These are phyloP conservation scores for Raffaelea deltoideospora DNA, from an alignment of 2,329 filamentous ascomycete species.

Conservation along the genomic window DNA sequence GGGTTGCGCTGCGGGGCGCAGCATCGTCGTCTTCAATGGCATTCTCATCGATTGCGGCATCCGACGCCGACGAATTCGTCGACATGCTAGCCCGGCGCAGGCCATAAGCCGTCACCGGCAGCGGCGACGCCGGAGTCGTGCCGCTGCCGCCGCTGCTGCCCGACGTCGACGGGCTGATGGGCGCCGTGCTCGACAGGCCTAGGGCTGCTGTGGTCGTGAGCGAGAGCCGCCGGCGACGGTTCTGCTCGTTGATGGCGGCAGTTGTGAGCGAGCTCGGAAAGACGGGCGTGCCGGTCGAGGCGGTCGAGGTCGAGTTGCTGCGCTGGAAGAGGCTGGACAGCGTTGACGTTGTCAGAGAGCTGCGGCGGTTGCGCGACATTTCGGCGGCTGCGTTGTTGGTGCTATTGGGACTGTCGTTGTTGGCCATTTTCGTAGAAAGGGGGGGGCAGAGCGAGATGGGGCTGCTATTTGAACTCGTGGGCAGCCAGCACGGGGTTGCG, in stretches of 20 bases:
- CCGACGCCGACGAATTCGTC: constrained; percentile 33
- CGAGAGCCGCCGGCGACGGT: constrained; percentile 51
- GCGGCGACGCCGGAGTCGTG: constrained; percentile 13
- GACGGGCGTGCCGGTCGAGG: constrained; percentile 23
- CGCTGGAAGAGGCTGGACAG: constrained; percentile 44
- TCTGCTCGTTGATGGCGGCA: constrained; percentile 36
- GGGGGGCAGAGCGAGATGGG: too few species aligned
- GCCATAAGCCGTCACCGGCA: constrained; percentile 24
- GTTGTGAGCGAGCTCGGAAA: constrained; percentile 29
- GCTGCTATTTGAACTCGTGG: too few species aligned
- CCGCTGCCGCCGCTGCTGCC: constrained; percentile 19
- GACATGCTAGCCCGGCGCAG: constrained; percentile 54
- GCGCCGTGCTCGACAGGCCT: constrained; percentile 57
- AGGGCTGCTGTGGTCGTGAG: constrained; percentile 43
- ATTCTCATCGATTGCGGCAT: constrained; percentile 51
- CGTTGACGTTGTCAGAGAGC: constrained; percentile 41
- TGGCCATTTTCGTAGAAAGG: constrained; percentile 6
- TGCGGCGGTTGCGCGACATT: constrained; percentile 28
- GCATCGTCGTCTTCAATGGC: constrained; percentile 56
- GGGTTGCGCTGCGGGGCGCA: constrained; percentile 31
- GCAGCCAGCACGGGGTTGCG: background rate
- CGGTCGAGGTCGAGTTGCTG: constrained; percentile 33
- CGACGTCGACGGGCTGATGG: constrained; percentile 43
- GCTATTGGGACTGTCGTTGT: constrained; percentile 15
- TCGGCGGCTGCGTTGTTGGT: constrained; percentile 16